Percentiles rank a stretch among this genome's conserved stretches.
Evolutionary conservation across 2,329 filamentous ascomycete genomes (phyloP).

Genomic region (Fusarium longipes): DNA sequence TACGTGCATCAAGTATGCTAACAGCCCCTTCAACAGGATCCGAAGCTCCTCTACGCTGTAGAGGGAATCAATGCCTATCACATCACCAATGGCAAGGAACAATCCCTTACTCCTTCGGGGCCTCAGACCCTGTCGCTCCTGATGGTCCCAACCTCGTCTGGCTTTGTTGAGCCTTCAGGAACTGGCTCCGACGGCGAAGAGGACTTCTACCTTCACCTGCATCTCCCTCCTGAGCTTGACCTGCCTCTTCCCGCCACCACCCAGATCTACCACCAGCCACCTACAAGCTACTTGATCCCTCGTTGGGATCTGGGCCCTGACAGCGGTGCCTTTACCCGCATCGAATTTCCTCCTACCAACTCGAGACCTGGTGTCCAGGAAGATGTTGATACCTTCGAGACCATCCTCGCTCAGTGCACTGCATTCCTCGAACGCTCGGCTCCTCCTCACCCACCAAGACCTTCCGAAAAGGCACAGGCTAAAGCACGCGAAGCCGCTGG

Average conservation of each 20-base stretch:
- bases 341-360: conserved; percentile 85
- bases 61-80: conserved; percentile 92
- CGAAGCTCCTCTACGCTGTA: conserved; percentile 76
- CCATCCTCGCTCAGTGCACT: conserved; percentile 96
- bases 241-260: conserved; percentile 93
- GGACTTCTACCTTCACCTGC: conserved; percentile 96
- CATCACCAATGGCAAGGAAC: conserved; percentile 86
- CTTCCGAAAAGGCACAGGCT: conserved; percentile 50
- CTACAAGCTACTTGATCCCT: conserved; percentile 91
- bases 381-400: conserved; percentile 96
- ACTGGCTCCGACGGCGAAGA: conserved; percentile 75
- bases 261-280: conserved; percentile 96
- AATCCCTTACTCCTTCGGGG: conserved; percentile 83
- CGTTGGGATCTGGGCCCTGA: conserved; percentile 93
- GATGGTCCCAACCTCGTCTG: conserved; percentile 92
- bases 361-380: conserved; percentile 82
- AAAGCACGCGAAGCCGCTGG: conserved; percentile 56
- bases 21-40: conserved; percentile 57
- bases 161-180: conserved; percentile 67
- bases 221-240: conserved; percentile 93
- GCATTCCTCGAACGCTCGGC: conserved; percentile 89
- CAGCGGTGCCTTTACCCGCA: conserved; percentile 88
- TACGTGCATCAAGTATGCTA: conserved; percentile 17
- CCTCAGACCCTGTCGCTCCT: conserved; percentile 91
- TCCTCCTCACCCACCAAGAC: conserved; percentile 60